Evolutionary conservation across 1,139 yeast species (phyloP).

Genomic region (Taphrina deformans): DNA sequence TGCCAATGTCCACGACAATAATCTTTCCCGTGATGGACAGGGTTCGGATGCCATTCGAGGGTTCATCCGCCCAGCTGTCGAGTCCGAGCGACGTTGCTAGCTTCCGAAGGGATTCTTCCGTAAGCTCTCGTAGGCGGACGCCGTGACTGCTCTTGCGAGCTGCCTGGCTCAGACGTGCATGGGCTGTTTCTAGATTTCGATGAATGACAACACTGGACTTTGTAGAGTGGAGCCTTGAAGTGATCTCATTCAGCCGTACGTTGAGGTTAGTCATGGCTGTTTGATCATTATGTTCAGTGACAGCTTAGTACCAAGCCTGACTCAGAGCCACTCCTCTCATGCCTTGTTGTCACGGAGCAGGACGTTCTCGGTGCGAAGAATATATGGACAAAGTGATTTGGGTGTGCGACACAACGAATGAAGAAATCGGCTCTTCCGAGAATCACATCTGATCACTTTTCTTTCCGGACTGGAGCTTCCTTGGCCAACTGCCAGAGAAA

Average conservation of each 20-base stretch:
- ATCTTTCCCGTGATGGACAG: conserved; percentile 28
- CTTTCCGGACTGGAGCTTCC: too few species aligned
- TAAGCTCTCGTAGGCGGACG: background rate
- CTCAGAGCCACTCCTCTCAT: too few species aligned
- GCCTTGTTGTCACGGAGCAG: too few species aligned
- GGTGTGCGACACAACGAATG: too few species aligned
- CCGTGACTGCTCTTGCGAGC: background rate
- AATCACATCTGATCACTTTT: background rate
- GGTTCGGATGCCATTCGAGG: background rate
- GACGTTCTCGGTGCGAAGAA: too few species aligned
- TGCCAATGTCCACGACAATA: conserved; percentile 23
- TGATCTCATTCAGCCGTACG: conserved; percentile 1
- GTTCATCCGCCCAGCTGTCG: conserved; percentile 25
- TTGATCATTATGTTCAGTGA: too few species aligned
- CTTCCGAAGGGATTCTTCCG: background rate
- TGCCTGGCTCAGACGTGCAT: conserved; percentile 4
- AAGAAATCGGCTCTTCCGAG: background rate
- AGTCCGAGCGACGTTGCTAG: conserved; percentile 15
- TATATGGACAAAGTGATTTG: too few species aligned
- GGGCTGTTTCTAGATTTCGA: background rate
- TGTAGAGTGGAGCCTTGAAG: background rate
- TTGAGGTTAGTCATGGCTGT: background rate
- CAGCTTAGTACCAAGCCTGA: too few species aligned
- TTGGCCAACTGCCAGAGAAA: too few species aligned
- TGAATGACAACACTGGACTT: background rate